phyloP scores from a whole-genome alignment of 495 filamentous ascomycete genomes.

The Hypomontagnella submonticulosa region DNA sequence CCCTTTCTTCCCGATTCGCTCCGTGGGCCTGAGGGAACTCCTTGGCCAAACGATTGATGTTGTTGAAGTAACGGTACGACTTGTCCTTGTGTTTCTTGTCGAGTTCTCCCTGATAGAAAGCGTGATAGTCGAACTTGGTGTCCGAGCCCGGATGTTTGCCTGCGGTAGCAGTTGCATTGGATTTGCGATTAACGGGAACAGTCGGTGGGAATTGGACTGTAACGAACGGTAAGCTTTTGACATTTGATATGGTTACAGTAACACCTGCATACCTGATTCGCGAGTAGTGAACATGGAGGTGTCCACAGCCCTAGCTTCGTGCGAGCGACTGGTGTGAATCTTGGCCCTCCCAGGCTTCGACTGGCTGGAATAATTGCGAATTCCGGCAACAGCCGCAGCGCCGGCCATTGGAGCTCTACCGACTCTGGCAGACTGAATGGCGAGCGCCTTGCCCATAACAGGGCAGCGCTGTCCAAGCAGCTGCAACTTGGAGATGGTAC shows the following conservation, averaged over 20 bases:
- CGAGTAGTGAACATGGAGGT: slow-evolving; percentile 65
- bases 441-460: slow-evolving; percentile 97
- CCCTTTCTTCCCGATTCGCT: slow-evolving; percentile 82
- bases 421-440: slow-evolving; percentile 77
- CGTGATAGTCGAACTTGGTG: slow-evolving; percentile 86
- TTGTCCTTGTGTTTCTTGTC: slow-evolving; percentile 99
- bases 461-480: slow-evolving; percentile 94
- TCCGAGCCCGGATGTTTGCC: slow-evolving; percentile 36
- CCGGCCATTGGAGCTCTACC: slow-evolving; percentile 47
- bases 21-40: slow-evolving; percentile 97
- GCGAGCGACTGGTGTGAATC: slow-evolving; percentile 79
- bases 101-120: slow-evolving; percentile 86
- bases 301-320: slow-evolving; percentile 78
- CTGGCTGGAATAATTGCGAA: slow-evolving; percentile 58
- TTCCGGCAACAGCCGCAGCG: slow-evolving; percentile 56
- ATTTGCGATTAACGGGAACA: slow-evolving; percentile 50
- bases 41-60: slow-evolving; percentile 97
- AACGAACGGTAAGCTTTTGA: slow-evolving; percentile 36
- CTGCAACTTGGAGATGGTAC: slow-evolving; percentile 97
- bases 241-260: not conserved
- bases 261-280: slow-evolving; percentile 64
- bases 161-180: slow-evolving; percentile 41
- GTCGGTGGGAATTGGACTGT: slow-evolving; percentile 55
- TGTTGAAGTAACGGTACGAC: slow-evolving; percentile 99
- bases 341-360: slow-evolving; percentile 69